Evolutionary conservation across 176 grass and related monocot genomes (phyloP).

Genomic region (Pontederia paniculata): DNA sequence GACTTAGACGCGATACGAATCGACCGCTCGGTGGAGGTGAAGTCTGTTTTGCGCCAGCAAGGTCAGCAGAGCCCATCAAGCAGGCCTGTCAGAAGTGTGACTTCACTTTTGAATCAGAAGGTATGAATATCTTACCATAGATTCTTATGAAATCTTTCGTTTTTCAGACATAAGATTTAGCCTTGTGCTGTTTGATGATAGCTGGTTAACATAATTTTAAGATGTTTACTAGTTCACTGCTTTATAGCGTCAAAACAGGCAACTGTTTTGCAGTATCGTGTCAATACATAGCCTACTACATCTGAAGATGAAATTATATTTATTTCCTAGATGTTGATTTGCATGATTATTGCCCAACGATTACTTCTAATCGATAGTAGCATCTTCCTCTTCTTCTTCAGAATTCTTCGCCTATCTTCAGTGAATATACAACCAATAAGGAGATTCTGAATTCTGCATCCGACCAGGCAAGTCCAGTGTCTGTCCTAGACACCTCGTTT

Average conservation of each 20-base stretch:
- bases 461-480: conserved; percentile 51
- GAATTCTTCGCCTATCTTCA: conserved; percentile 19
- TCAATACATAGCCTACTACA: too few species aligned
- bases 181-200: too few species aligned
- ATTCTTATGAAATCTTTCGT: neutral
- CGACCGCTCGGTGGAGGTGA: conserved; percentile 11
- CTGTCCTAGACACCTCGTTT: conserved; percentile 74
- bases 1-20: conserved; percentile 27
- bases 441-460: conserved; percentile 15
- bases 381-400: conserved; percentile 6
- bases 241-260: too few species aligned
- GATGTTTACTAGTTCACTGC: too few species aligned
- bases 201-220: too few species aligned
- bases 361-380: too few species aligned
- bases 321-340: too few species aligned
- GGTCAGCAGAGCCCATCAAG: conserved; percentile 2
- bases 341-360: too few species aligned
- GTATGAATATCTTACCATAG: conserved; percentile 23
- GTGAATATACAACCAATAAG: conserved; percentile 17
- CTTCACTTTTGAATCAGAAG: conserved; percentile 31
- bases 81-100: neutral
- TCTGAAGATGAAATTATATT: too few species aligned
- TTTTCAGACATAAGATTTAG: too few species aligned
- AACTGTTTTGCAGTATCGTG: too few species aligned
- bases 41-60: conserved; percentile 28